Percentiles rank a stretch among this genome's conserved stretches.
phyloP scores from a whole-genome alignment of 768 basidiomycete genomes.

The Lentinula edodes region DNA sequence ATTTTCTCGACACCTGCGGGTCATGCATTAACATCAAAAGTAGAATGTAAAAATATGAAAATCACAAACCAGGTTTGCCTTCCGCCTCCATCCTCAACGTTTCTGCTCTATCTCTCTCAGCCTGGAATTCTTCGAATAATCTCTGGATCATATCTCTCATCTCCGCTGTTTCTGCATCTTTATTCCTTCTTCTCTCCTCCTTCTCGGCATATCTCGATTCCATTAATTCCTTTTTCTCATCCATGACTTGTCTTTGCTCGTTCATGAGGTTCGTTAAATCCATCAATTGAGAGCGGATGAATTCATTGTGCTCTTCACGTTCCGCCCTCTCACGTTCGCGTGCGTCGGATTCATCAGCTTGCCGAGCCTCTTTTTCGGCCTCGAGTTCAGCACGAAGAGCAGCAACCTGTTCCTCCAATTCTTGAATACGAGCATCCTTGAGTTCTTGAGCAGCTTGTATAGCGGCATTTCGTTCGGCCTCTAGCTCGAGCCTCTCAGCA shows the following conservation, averaged over 20 bases:
- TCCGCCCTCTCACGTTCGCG: constrained; percentile 57
- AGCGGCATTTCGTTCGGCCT: constrained; percentile 45
- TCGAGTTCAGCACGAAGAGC: constrained; percentile 55
- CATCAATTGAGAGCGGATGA: constrained; percentile 50
- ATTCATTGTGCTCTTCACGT: constrained; percentile 54
- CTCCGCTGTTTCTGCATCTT: constrained; percentile 51
- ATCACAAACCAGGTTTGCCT: constrained; percentile 46
- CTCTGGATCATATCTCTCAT: constrained; percentile 57
- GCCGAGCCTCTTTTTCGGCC: constrained; percentile 51
- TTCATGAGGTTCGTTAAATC: constrained; percentile 74
- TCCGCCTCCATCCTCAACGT: constrained; percentile 49
- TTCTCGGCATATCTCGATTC: constrained; percentile 66
- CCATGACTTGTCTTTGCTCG: constrained; percentile 55
- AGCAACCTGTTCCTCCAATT: constrained; percentile 60
- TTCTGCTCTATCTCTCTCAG: constrained; percentile 43
- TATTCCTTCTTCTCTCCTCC: constrained; percentile 47
- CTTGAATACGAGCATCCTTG: constrained; percentile 48
- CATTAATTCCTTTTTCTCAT: constrained; percentile 52
- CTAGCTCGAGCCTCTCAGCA: constrained; percentile 48
- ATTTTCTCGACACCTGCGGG: constrained; percentile 52
- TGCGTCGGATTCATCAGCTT: constrained; percentile 56
- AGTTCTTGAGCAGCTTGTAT: constrained; percentile 40
- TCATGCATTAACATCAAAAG: constrained; percentile 1
- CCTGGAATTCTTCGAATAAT: constrained; percentile 51
- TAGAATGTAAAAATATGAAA: constrained; percentile 5